Conservation (phyloP, 495 filamentous ascomycete genomes). For the Trichocladium uniseriatum region DNA sequence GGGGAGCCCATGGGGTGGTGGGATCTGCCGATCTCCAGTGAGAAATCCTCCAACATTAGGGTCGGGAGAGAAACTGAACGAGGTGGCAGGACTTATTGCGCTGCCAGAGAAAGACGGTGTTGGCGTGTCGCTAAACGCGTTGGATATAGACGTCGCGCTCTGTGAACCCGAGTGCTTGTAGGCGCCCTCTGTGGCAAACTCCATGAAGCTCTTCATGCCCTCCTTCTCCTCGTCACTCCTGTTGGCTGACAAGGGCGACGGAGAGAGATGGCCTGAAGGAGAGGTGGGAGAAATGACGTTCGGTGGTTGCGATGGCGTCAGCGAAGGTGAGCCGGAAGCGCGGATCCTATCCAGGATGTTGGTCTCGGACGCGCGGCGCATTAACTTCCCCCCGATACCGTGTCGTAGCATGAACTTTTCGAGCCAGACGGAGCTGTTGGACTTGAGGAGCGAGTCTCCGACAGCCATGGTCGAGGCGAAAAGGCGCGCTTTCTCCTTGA, state of each 20-base stretch:
- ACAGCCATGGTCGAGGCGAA: slow-evolving; percentile 73
- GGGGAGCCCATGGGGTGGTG: slow-evolving; percentile 32
- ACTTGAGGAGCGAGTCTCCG: slow-evolving; percentile 63
- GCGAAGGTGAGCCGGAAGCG: slow-evolving; percentile 35
- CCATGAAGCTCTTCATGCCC: slow-evolving; percentile 37
- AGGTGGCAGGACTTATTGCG: slow-evolving; percentile 76
- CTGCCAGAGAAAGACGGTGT: slow-evolving; percentile 62
- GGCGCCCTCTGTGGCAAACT: slow-evolving; percentile 39
- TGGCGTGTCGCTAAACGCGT: slow-evolving; percentile 50
- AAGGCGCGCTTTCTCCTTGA: slow-evolving; percentile 77
- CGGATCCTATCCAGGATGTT: slow-evolving; percentile 51
- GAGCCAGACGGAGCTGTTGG: slow-evolving; percentile 70
- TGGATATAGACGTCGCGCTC: slow-evolving; percentile 47
- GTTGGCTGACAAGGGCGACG: slow-evolving; percentile 56
- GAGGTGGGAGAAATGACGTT: slow-evolving; percentile 67
- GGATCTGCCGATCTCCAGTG: slow-evolving; percentile 54
- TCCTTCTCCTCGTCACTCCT: slow-evolving; percentile 58
- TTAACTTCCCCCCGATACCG: slow-evolving; percentile 53
- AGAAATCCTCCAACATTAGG: slow-evolving; percentile 62
- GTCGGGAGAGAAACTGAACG: slow-evolving; percentile 69
- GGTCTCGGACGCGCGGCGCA: slow-evolving; percentile 62
- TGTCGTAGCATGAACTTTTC: slow-evolving; percentile 97
- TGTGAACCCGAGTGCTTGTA: slow-evolving; percentile 49
- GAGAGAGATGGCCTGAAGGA: slow-evolving; percentile 51
- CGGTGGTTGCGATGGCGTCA: slow-evolving; percentile 57